Evolutionary conservation across 495 filamentous ascomycete genomes (phyloP), one percentile per base, ranked within the genome.

Genomic region (Podospora didyma): DNA sequence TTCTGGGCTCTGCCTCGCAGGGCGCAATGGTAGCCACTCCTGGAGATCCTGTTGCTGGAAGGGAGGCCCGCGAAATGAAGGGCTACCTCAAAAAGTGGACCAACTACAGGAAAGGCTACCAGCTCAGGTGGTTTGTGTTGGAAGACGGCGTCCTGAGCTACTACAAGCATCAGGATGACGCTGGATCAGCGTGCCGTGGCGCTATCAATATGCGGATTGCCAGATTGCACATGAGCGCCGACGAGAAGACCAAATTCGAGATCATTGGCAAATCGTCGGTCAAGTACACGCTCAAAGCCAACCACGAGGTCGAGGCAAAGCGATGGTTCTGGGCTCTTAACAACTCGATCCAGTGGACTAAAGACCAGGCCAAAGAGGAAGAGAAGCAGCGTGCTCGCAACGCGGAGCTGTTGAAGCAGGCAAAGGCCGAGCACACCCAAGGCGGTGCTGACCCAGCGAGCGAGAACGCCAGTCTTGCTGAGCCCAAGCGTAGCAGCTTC

Each of bases 51-150:
- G 73, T 91, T 53, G 86, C 86, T 44, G 85, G 87, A 7, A 94
- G 92, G 60, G 94, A 98, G 58, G 85, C 87, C 10, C 83, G 92
- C 45, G 94, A 97, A 69, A 97, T 97, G 90, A 96, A 92, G 73
- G 94, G 94, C 9, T 98, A 97, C 69, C 76, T 98, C 54, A 96
- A 96, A 70, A 98, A 98, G 67, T 98, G 94, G 94, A 97, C 94
- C 20, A 98, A 98, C 64, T 98, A 98, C 69, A 90, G 92, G 9
- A 90, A 85, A 64, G 94, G 94, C 3, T 97, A 94, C 74, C 96
- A 98, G 73, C 73, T 98, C 51, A 82, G 94, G 47, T 98, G 93
- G 92, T 98, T 98, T 70, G 95, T 97, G 0, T 80, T 98, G 21
- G 94, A 98, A 63, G 95, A 97, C 66, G 94, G 94, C 16, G 95